Conservation (phyloP, 129 eudicot species). For the Glebionis coronaria region DNA sequence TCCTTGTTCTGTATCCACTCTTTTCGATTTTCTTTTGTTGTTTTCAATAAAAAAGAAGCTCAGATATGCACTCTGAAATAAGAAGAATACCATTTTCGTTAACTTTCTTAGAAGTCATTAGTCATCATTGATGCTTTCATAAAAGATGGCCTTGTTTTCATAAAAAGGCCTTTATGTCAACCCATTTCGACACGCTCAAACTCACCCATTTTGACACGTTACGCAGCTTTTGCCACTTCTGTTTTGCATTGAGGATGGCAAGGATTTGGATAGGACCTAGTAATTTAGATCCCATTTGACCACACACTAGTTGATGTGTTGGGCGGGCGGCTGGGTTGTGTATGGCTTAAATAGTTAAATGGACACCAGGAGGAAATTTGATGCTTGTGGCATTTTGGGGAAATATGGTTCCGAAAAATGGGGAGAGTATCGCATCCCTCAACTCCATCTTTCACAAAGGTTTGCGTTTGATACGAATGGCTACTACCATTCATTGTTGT, state of each 20-base stretch:
- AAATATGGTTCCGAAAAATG: constrained; percentile 75
- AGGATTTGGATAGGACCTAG: no score
- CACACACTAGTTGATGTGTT: constrained; percentile 16
- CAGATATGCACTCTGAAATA: neutral
- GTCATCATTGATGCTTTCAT: constrained; percentile 72
- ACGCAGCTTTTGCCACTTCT: no score
- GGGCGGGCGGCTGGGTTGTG: no score
- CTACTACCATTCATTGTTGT: constrained; percentile 85
- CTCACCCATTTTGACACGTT: no score
- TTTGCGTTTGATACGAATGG: constrained; percentile 75
- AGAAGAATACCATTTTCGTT: constrained; percentile 29
- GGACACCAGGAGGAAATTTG: constrained; percentile 58
- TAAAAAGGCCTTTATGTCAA: constrained; percentile 41
- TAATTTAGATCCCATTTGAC: no score
- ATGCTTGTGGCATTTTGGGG: constrained; percentile 67
- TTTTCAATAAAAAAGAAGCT: constrained; percentile 18
- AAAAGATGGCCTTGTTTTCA: constrained; percentile 88
- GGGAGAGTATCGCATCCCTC: constrained; percentile 82
- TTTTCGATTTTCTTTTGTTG: neutral
- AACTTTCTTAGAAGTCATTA: constrained; percentile 52
- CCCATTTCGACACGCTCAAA: no score
- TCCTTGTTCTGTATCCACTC: constrained; percentile 19
- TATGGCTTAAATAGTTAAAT: no score
- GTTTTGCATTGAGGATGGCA: no score
- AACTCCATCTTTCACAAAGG: constrained; percentile 91